phyloP scores from a whole-genome alignment of 441 rosid genomes.

The Adansonia madagascariensis region DNA sequence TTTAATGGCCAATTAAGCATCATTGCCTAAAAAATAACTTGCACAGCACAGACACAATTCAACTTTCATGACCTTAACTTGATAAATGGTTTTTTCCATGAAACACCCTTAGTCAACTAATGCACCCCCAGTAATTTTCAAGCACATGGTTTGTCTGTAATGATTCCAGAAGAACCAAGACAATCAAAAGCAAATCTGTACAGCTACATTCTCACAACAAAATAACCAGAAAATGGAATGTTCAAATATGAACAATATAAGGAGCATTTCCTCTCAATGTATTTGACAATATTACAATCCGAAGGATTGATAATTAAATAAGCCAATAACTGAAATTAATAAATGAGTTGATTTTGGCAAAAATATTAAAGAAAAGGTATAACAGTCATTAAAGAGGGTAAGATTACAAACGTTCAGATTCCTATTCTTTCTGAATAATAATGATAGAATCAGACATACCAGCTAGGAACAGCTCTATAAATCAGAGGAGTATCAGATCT shows the following conservation, averaged over 20 bases:
- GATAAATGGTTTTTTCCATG: background rate
- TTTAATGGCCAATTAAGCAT: no score
- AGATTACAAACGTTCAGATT: background rate
- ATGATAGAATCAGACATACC: slow-evolving; percentile 50
- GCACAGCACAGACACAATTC: background rate
- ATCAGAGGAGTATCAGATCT: slow-evolving; percentile 98
- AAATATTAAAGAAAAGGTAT: background rate
- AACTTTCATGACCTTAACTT: slow-evolving; percentile 9
- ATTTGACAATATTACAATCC: slow-evolving; percentile 9
- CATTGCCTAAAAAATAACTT: background rate
- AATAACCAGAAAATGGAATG: slow-evolving; percentile 12
- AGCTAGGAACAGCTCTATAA: slow-evolving; percentile 97
- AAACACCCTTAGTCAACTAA: slow-evolving; percentile 9
- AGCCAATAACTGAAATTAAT: slow-evolving; percentile 11
- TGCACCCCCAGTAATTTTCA: background rate
- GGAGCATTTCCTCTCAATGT: slow-evolving; percentile 5
- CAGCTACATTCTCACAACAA: background rate
- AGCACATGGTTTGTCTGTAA: background rate
- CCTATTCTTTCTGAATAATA: slow-evolving; percentile 14
- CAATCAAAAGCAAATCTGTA: background rate
- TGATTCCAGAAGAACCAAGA: slow-evolving; percentile 8
- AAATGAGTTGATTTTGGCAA: background rate
- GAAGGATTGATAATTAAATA: slow-evolving; percentile 2
- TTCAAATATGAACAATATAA: background rate
- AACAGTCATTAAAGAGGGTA: background rate